Evolutionary conservation across 495 filamentous ascomycete species (phyloP).

Genomic region (Trichoderma asperelloides): DNA sequence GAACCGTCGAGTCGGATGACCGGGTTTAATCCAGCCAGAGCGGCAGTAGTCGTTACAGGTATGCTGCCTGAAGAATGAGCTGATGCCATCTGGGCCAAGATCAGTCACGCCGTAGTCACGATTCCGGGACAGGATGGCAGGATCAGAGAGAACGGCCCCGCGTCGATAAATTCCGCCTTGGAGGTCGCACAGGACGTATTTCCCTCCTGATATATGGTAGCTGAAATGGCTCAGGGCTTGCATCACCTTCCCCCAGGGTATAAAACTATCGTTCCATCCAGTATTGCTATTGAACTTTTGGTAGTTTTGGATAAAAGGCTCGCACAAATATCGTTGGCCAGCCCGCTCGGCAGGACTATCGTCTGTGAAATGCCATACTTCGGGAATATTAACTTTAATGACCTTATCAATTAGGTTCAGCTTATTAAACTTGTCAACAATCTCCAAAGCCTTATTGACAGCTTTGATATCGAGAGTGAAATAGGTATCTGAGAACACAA

Average conservation of each 20-base stretch:
- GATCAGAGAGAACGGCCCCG: conserved; percentile 26
- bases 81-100: conserved; percentile 25
- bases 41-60: not conserved
- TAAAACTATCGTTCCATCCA: conserved; percentile 23
- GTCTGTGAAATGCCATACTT: conserved; percentile 17
- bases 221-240: conserved; percentile 36
- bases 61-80: conserved; percentile 28
- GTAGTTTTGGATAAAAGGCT: conserved; percentile 31
- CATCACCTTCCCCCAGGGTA: conserved; percentile 24
- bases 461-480: conserved; percentile 28
- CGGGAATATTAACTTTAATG: conserved; percentile 27
- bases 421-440: conserved; percentile 28
- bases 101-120: conserved; percentile 29
- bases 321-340: conserved; percentile 15
- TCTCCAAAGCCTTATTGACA: conserved; percentile 23
- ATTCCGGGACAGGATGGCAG: conserved; percentile 24
- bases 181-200: conserved; percentile 30
- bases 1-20: not conserved
- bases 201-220: conserved; percentile 27
- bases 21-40: not conserved
- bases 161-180: conserved; percentile 28
- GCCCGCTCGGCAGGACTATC: conserved; percentile 1
- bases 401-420: conserved; percentile 18
- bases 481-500: conserved; percentile 20
- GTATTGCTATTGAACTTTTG: conserved; percentile 37